Conservation (phyloP, 192 early-diverging fungal genomes). For the Rhizophagus prolifer region DNA sequence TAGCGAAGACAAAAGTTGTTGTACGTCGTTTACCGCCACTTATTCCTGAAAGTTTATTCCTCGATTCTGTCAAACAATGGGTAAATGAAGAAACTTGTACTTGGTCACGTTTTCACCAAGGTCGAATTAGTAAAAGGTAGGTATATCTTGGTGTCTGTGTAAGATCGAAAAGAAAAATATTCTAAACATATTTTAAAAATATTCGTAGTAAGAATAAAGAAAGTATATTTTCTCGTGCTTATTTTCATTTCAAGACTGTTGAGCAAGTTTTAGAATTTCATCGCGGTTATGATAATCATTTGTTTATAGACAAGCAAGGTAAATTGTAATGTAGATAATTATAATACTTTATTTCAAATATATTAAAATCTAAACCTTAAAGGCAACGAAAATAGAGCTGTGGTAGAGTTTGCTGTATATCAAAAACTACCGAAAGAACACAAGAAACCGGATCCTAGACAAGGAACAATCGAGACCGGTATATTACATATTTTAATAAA, state of each 20-base stretch:
- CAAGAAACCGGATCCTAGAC: conserved; percentile 62
- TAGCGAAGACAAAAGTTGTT: conserved; percentile 65
- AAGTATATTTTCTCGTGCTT: conserved; percentile 67
- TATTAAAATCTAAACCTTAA: not conserved
- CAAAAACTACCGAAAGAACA: conserved; percentile 69
- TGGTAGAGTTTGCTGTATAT: conserved; percentile 81
- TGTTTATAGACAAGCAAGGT: conserved; percentile 70
- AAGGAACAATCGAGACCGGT: conserved; percentile 79
- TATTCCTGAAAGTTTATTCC: conserved; percentile 70
- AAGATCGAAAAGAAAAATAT: not conserved
- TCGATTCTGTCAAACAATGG: conserved; percentile 60
- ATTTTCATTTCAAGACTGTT: conserved; percentile 69
- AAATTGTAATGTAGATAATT: not conserved
- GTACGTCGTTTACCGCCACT: conserved; percentile 75
- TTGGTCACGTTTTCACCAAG: conserved; percentile 57
- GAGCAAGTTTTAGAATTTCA: conserved; percentile 72
- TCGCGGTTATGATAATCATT: conserved; percentile 73
- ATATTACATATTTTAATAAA: not conserved
- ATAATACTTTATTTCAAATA: no score
- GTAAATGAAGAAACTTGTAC: conserved; percentile 46
- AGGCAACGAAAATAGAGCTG: conserved; percentile 70
- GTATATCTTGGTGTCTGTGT: not conserved
- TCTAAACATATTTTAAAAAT: not conserved
- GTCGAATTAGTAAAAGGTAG: conserved; percentile 77
- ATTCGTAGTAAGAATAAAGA: conserved; percentile 70